Percentiles rank a stretch among this genome's conserved stretches.
These are phyloP conservation scores for Chimonanthus salicifolius DNA, from an alignment of 164 flowering plant species.

Conservation along the genomic window DNA sequence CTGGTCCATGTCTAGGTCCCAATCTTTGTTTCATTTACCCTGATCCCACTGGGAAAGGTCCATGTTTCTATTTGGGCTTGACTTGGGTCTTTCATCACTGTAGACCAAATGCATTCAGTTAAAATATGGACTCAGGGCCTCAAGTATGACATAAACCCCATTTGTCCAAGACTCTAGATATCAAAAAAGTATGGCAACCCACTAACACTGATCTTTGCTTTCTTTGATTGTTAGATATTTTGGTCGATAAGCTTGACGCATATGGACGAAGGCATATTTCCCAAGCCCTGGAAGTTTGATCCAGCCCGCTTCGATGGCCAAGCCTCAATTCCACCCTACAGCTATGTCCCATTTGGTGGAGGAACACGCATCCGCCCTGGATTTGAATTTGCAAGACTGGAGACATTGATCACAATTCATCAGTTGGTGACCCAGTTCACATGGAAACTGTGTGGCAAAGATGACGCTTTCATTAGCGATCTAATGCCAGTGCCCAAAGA, in stretches of 20 bases:
- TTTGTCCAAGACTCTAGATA: too few relatives aligned
- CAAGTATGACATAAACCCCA: too few relatives aligned
- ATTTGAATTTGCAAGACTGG: slow-evolving; percentile 54
- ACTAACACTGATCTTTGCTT: background rate
- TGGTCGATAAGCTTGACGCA: slow-evolving; percentile 53
- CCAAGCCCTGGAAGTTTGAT: slow-evolving; percentile 56
- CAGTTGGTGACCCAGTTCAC: slow-evolving; percentile 50
- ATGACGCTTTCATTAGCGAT: slow-evolving; percentile 29
- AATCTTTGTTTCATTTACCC: too few relatives aligned
- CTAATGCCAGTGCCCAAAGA: slow-evolving; percentile 31
- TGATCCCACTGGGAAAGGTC: too few relatives aligned
- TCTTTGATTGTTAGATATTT: slow-evolving; percentile 29
- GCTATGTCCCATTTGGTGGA: slow-evolving; percentile 59
- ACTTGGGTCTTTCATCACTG: too few relatives aligned
- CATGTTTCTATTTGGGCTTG: too few relatives aligned
- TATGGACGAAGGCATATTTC: slow-evolving; percentile 47
- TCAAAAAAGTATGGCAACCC: too few relatives aligned
- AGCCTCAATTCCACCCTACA: slow-evolving; percentile 42
- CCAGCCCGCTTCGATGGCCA: slow-evolving; percentile 52
- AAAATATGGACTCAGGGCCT: too few relatives aligned
- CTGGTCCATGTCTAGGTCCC: too few relatives aligned
- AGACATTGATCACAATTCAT: slow-evolving; percentile 38
- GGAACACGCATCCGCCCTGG: slow-evolving; percentile 70
- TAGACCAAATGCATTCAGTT: too few relatives aligned
- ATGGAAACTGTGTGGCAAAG: slow-evolving; percentile 37